Base-by-base conservation (phyloP, 2,329 filamentous ascomycete species). In the Phaeosphaeria sp. region DNA sequence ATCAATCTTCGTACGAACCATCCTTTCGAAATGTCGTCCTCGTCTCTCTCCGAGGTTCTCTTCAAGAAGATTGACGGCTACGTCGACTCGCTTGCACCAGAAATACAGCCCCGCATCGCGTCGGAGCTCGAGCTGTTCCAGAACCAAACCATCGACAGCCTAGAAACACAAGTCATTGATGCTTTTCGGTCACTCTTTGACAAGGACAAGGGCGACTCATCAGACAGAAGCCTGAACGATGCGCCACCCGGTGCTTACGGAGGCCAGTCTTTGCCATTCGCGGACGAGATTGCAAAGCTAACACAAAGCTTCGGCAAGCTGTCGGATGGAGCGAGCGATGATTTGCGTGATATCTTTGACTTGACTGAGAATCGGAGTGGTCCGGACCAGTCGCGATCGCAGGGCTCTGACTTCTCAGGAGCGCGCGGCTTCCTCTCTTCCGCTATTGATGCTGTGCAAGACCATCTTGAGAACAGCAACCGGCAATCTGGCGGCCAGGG, bases 61-160 rank as follows among this genome's bases (percentile, higher is more conserved):
- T 62, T 68, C 51, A 62, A 69, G 43, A 71, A 72, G 36, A 67
- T 72, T 40, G 70, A 73, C 49, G 68, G 68, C 4, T 73, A 73
- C 48, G 68, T 73, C 22, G 69, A 73, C 53, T 71, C 67, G 27
- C 65, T 73, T 7, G 70, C 70, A 4, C 70, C 70, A 8, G 68
- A 73, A 52, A 72, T 73, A 27, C 68, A 73, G 51, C 67, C 70
- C 67, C 69, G 70, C 65, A 72, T 73, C 42, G 62, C 68, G 17
- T 55, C 65, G 33, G 70, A 73, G 61, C 64, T 73, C 22, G 70
- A 73, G 44, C 40, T 61, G 27, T 73, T 73, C 49, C 70, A 73
- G 39, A 66, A 73, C 45, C 72, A 72, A 50, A 73, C 70, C 15
- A 73, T 73, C 46, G 70, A 73, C 52, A 72, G 67, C 33, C 64